phyloP scores from a whole-genome alignment of 2,329 filamentous ascomycete species.

The Helminthosporium solani region DNA sequence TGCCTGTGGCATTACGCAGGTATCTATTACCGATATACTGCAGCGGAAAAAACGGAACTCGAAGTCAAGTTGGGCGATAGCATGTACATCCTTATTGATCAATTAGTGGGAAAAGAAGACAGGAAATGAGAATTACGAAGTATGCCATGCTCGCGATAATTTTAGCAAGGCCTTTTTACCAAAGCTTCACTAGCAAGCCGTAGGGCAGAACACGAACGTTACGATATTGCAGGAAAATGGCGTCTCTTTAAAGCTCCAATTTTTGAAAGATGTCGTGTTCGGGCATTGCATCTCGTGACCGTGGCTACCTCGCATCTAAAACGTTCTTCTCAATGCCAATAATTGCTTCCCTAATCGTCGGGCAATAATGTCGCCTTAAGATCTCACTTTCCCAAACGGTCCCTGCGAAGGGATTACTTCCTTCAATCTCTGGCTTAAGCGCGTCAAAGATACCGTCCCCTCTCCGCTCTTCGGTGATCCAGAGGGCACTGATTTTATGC shows the following conservation, averaged over 20 bases:
- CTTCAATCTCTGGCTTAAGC: constrained; percentile 69
- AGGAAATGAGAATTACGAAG: not conserved
- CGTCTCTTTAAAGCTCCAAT: not conserved
- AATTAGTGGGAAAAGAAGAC: not conserved
- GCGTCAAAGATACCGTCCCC: constrained; percentile 87
- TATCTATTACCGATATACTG: constrained; percentile 16
- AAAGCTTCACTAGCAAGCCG: not conserved
- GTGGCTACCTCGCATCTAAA: constrained; percentile 25
- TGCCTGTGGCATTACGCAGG: too few species aligned
- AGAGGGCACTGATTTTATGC: constrained; percentile 79
- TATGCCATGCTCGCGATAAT: not conserved
- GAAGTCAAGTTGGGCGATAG: too few species aligned
- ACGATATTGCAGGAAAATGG: not conserved
- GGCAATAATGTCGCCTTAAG: constrained; percentile 80
- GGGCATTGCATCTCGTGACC: not conserved
- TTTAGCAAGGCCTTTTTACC: too few species aligned
- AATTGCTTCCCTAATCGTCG: constrained; percentile 76
- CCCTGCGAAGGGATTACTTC: constrained; percentile 83
- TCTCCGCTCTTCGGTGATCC: constrained; percentile 91
- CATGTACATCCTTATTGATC: too few species aligned
- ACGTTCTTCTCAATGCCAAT: constrained; percentile 36
- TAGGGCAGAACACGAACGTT: not conserved
- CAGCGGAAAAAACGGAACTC: too few species aligned
- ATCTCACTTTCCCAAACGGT: constrained; percentile 95
- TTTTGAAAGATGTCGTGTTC: not conserved